phyloP scores from a whole-genome alignment of 371 early-diverging fungal species.

The Mortierella sp. region DNA sequence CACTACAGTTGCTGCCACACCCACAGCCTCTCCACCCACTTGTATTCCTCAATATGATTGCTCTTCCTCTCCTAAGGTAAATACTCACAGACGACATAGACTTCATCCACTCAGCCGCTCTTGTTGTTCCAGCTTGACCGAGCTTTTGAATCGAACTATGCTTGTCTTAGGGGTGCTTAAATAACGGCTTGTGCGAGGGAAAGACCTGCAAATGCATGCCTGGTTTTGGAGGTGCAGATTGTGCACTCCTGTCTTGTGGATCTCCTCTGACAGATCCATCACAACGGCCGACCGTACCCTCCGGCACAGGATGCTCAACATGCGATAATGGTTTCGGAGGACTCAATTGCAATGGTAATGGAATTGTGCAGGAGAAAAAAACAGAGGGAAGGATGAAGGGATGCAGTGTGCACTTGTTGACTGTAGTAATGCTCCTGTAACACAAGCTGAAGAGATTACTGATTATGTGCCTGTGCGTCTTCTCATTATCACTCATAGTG shows the following conservation, averaged over 20 bases:
- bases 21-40: constrained; percentile 14
- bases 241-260: constrained; percentile 35
- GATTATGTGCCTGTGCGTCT: too few species aligned
- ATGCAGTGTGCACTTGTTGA: too few species aligned
- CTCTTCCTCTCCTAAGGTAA: constrained; percentile 42
- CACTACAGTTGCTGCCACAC: constrained; percentile 8
- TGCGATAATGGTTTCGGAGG: constrained; percentile 49
- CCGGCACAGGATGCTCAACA: constrained; percentile 13
- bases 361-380: too few species aligned
- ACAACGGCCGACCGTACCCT: constrained; percentile 27
- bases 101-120: too few species aligned
- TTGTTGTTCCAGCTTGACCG: too few species aligned
- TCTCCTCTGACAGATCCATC: constrained; percentile 33
- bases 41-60: constrained; percentile 46
- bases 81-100: background rate
- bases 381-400: background rate
- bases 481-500: constrained; percentile 6
- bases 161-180: constrained; percentile 42
- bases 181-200: constrained; percentile 29
- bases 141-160: too few species aligned
- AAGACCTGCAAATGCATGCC: constrained; percentile 33
- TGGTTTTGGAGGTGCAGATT: constrained; percentile 49
- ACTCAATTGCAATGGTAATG: constrained; percentile 55
- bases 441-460: too few species aligned
- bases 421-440: too few species aligned